Percentiles rank a stretch among this genome's conserved stretches.
These are phyloP conservation scores for Lyophyllum shimeji DNA, from an alignment of 768 basidiomycete genomes.

Conservation along the genomic window DNA sequence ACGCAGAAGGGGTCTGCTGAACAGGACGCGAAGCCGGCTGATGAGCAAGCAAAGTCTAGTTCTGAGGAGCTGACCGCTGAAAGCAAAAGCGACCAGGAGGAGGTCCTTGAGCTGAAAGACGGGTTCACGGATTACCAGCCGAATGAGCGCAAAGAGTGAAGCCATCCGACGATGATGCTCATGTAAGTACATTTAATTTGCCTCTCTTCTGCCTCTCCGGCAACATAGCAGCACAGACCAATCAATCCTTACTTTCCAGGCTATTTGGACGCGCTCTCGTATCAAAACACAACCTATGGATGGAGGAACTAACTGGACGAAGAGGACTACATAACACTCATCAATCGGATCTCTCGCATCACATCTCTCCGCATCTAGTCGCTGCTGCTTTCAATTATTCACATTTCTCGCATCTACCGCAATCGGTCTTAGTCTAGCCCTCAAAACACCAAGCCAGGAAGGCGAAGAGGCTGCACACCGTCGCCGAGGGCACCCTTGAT, in stretches of 20 bases:
- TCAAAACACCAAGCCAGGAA: too few relatives aligned
- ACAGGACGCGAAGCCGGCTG: too few relatives aligned
- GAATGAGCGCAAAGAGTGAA: slow-evolving; percentile 38
- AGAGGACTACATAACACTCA: background rate
- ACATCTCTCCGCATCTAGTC: background rate
- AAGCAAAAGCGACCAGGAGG: slow-evolving; percentile 11
- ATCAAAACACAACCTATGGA: background rate
- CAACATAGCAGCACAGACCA: too few relatives aligned
- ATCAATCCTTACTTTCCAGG: background rate
- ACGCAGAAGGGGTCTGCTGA: background rate
- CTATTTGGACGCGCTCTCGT: slow-evolving; percentile 11
- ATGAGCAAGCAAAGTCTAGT: background rate
- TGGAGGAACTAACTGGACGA: background rate
- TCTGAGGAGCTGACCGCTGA: background rate
- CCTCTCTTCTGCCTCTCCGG: background rate
- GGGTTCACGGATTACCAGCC: slow-evolving; percentile 35
- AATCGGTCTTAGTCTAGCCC: too few relatives aligned
- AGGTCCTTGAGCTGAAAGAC: slow-evolving; percentile 21
- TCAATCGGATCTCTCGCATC: background rate
- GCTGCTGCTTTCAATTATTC: background rate
- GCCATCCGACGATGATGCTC: slow-evolving; percentile 45
- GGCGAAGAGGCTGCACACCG: too few relatives aligned
- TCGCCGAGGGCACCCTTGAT: too few relatives aligned
- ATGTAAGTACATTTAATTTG: slow-evolving; percentile 23
- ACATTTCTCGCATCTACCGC: background rate